Conservation (phyloP, 805 yeast genomes). For the Lachancea cidri region DNA sequence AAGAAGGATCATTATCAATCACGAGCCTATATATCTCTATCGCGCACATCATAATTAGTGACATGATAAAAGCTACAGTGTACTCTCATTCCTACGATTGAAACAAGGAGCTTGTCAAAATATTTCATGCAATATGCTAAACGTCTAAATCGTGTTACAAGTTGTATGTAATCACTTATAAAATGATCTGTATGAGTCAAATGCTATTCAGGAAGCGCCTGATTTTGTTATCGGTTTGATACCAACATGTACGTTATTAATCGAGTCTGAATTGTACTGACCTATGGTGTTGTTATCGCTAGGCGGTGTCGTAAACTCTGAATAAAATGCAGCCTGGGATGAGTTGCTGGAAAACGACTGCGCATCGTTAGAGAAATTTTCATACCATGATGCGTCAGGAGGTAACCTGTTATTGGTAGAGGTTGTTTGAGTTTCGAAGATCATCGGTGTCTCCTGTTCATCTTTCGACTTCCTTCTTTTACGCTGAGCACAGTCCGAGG, state of each 20-base stretch:
- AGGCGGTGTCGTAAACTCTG: not conserved
- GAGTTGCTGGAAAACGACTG: not conserved
- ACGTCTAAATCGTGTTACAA: not conserved
- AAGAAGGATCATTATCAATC: not conserved
- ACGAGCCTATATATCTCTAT: not conserved
- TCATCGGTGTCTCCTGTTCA: not conserved
- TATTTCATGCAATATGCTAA: too few species aligned
- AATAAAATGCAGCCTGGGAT: not conserved
- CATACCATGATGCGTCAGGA: not conserved
- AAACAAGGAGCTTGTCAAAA: too few species aligned
- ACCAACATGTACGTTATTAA: not conserved
- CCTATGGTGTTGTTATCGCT: not conserved
- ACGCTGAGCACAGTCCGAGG: not conserved
- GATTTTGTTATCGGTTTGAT: not conserved
- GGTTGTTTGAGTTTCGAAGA: not conserved
- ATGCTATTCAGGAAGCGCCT: not conserved
- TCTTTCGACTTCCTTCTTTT: conserved; percentile 1
- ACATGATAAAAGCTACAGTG: not conserved
- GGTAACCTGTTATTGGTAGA: not conserved
- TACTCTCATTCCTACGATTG: too few species aligned
- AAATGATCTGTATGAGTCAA: not conserved
- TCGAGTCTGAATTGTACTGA: not conserved
- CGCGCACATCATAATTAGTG: not conserved
- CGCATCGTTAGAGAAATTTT: not conserved
- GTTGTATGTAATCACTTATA: not conserved